Percentiles rank a stretch among this genome's conserved stretches.
Conservation (phyloP, 2,329 filamentous ascomycete genomes). For the Chrysosporium keratinophilum region DNA sequence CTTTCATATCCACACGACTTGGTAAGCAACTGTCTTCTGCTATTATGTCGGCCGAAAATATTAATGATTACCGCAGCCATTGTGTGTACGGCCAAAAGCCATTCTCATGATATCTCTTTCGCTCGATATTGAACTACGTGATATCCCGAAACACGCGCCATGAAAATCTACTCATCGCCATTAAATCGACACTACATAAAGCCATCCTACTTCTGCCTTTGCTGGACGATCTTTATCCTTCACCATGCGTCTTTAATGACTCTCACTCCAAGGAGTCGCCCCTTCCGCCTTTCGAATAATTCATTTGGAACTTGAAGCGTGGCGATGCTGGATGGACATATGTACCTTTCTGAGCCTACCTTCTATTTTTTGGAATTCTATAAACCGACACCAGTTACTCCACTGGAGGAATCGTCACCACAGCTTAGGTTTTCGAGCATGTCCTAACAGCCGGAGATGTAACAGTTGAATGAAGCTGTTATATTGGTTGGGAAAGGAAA, state of each 20-base stretch:
- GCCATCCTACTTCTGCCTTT: background rate
- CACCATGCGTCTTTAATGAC: background rate
- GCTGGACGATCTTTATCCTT: background rate
- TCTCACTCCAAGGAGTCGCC: background rate
- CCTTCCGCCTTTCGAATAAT: background rate
- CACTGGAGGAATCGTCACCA: background rate
- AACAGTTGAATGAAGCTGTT: background rate
- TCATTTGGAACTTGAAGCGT: background rate
- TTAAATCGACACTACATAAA: background rate
- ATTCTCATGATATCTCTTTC: slow-evolving; percentile 3
- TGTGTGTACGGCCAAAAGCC: slow-evolving; percentile 15
- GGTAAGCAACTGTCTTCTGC: slow-evolving; percentile 3
- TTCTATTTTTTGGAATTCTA: background rate
- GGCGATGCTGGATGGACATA: background rate
- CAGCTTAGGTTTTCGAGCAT: too few species aligned
- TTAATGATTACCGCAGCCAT: slow-evolving; percentile 5
- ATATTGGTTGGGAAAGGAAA: background rate
- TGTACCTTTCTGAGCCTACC: background rate
- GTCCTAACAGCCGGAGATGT: background rate
- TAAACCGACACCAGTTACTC: background rate
- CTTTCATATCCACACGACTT: slow-evolving; percentile 11
- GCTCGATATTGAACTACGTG: background rate
- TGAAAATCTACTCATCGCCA: background rate
- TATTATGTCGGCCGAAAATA: background rate
- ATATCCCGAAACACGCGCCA: background rate